phyloP scores from a whole-genome alignment of 805 yeast genomes.

The Teunomyces funiuensis region DNA sequence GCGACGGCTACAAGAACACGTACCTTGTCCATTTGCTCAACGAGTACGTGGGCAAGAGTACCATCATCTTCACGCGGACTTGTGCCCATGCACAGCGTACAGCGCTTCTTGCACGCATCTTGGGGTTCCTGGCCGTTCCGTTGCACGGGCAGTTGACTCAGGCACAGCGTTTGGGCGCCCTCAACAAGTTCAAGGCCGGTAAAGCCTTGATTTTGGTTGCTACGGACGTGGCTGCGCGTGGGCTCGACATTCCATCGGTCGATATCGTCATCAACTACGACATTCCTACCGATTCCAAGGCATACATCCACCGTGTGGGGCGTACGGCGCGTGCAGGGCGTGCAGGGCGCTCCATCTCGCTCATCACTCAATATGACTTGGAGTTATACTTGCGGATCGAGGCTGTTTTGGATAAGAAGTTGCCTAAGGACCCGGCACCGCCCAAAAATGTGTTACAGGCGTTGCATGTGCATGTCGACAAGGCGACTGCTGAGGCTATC shows the following conservation, averaged over 20 bases:
- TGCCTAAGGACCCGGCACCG: constrained; percentile 77
- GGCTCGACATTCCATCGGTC: constrained; percentile 79
- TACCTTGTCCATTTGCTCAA: constrained; percentile 77
- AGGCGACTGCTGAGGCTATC: constrained; percentile 88
- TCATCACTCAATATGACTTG: constrained; percentile 92
- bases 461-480: constrained; percentile 83
- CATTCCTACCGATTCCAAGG: constrained; percentile 81
- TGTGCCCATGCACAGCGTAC: constrained; percentile 94
- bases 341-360: constrained; percentile 80
- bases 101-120: constrained; percentile 71
- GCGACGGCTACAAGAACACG: constrained; percentile 91
- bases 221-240: constrained; percentile 88
- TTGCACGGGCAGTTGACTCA: constrained; percentile 90
- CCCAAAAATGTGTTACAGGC: constrained; percentile 75
- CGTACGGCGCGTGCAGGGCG: constrained; percentile 95
- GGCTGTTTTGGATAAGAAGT: constrained; percentile 75
- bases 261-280: constrained; percentile 77
- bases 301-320: constrained; percentile 86
- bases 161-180: constrained; percentile 78
- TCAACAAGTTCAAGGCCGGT: constrained; percentile 77
- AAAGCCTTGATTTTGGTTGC: constrained; percentile 69
- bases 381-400: constrained; percentile 88
- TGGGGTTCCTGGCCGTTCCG: constrained; percentile 90
- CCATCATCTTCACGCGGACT: constrained; percentile 88
- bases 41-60: constrained; percentile 80